Conservation (phyloP, 768 basidiomycete genomes). For the Xerocomus brunneocitrinus region DNA sequence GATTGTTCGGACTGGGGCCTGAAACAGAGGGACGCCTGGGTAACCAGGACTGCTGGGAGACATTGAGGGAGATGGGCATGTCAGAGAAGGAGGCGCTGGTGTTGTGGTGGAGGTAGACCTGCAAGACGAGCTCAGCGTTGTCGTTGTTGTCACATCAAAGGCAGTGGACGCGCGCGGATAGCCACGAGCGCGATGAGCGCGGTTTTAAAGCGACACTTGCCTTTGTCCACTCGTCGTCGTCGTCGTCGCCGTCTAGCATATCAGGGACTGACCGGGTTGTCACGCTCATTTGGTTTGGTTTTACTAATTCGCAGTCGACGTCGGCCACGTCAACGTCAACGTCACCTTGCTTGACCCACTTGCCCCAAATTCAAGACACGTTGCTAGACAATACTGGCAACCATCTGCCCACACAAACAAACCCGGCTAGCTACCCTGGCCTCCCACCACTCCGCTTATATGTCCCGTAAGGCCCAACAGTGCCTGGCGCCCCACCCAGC, state of each 20-base stretch:
- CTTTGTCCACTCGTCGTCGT: slow-evolving; percentile 23
- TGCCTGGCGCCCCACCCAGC: slow-evolving; percentile 33
- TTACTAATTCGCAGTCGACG: background rate
- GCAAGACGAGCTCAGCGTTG: slow-evolving; percentile 5
- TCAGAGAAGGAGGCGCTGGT: slow-evolving; percentile 1
- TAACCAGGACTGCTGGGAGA: slow-evolving; percentile 20
- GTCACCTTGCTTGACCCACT: background rate
- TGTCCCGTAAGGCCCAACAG: slow-evolving; percentile 42
- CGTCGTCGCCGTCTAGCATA: slow-evolving; percentile 1
- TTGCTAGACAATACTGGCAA: too few species aligned
- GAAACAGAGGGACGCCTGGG: slow-evolving; percentile 19
- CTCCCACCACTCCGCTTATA: slow-evolving; percentile 33
- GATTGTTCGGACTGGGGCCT: background rate
- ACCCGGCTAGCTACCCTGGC: slow-evolving; percentile 12
- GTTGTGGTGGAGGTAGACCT: slow-evolving; percentile 13
- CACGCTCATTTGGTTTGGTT: background rate
- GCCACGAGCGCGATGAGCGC: background rate
- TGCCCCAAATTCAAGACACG: too few species aligned
- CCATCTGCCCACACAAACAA: background rate
- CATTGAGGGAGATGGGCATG: slow-evolving; percentile 15
- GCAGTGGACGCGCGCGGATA: slow-evolving; percentile 12
- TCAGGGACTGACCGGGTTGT: background rate
- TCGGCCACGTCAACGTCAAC: slow-evolving; percentile 14
- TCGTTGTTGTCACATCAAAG: slow-evolving; percentile 15
- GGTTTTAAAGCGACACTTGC: slow-evolving; percentile 7